Conservation (phyloP, 768 basidiomycete genomes). For the Naematelia encephala region DNA sequence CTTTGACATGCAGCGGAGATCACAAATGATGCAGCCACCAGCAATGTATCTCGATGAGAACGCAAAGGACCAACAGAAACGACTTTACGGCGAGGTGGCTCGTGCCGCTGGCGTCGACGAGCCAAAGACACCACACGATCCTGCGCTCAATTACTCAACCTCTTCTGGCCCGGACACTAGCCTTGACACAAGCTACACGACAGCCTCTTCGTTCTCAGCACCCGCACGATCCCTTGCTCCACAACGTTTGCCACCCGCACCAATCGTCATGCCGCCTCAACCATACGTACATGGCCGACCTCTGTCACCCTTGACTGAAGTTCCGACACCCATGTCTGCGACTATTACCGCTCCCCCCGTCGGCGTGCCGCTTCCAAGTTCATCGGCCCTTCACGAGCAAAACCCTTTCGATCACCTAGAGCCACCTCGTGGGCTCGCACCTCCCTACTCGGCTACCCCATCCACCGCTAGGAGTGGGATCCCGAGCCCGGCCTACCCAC, state of each 20-base stretch:
- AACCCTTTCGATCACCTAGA: slow-evolving; percentile 37
- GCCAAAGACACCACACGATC: slow-evolving; percentile 30
- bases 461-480: slow-evolving; percentile 19
- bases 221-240: slow-evolving; percentile 25
- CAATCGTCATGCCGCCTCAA: slow-evolving; percentile 18
- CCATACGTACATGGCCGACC: slow-evolving; percentile 44
- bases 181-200: slow-evolving; percentile 1
- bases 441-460: slow-evolving; percentile 28
- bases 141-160: slow-evolving; percentile 15
- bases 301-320: slow-evolving; percentile 36
- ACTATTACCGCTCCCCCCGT: background rate
- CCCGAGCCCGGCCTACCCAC: slow-evolving; percentile 35
- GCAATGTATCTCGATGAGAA: slow-evolving; percentile 30
- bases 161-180: slow-evolving; percentile 1
- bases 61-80: slow-evolving; percentile 20
- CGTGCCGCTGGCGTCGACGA: slow-evolving; percentile 34
- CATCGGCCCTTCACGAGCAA: slow-evolving; percentile 2
- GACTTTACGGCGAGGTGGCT: slow-evolving; percentile 38
- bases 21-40: slow-evolving; percentile 18
- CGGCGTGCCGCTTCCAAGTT: background rate
- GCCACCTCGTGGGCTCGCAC: slow-evolving; percentile 10
- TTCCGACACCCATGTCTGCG: slow-evolving; percentile 32
- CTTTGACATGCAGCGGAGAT: slow-evolving; percentile 22
- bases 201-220: slow-evolving; percentile 27
- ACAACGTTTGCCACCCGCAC: background rate